Evolutionary conservation across 1,284 basidiomycete species (phyloP).

Genomic region (Ustilago shanxiensis): DNA sequence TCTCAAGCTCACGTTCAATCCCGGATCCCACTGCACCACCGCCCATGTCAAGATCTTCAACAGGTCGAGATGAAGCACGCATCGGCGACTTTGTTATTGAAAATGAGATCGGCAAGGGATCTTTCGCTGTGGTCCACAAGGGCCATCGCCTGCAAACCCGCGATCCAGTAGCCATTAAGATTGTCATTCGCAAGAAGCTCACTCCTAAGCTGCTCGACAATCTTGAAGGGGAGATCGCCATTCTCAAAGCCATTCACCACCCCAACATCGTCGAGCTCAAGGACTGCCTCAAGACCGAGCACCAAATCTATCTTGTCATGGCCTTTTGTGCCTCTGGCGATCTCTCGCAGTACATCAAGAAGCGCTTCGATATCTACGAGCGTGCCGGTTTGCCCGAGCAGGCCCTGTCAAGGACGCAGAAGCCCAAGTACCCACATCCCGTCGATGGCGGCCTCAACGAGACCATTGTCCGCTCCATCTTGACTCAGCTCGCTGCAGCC

Average conservation of each 20-base stretch:
- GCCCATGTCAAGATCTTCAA: conserved; percentile 35
- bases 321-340: conserved; percentile 96
- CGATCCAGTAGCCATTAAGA: conserved; percentile 87
- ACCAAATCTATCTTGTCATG: conserved; percentile 97
- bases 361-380: conserved; percentile 56
- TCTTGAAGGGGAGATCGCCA: conserved; percentile 95
- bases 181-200: conserved; percentile 88
- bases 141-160: conserved; percentile 75
- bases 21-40: not conserved
- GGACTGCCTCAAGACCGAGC: conserved; percentile 92
- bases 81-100: conserved; percentile 73
- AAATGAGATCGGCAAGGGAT: conserved; percentile 78
- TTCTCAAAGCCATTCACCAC: conserved; percentile 92
- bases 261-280: conserved; percentile 92
- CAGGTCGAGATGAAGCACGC: conserved; percentile 44
- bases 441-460: conserved; percentile 89
- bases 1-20: not conserved
- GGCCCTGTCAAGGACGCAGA: conserved; percentile 25
- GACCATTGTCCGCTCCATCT: conserved; percentile 89
- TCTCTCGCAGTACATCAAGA: conserved; percentile 89
- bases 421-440: conserved; percentile 86
- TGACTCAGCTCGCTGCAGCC: conserved; percentile 93
- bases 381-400: conserved; percentile 31
- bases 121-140: conserved; percentile 95
- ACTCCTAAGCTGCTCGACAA: conserved; percentile 95